A percentile compares a stretch with the other conserved stretches of the same genome.
phyloP scores from a whole-genome alignment of 495 filamentous ascomycete species.

The Talaromyces stipitatus region DNA sequence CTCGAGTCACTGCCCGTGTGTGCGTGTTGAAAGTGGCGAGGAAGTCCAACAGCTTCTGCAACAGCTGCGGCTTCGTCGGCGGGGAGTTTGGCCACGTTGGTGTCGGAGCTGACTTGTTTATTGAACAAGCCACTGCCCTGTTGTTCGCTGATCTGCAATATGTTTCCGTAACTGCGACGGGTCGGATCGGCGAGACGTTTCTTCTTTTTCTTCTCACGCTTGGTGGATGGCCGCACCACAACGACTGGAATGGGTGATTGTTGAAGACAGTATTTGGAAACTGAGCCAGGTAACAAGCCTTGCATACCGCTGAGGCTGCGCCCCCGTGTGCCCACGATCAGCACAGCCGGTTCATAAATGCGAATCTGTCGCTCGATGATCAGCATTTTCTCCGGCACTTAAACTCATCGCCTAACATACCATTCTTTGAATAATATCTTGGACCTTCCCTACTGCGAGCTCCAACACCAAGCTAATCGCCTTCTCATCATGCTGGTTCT shows the following conservation, averaged over 20 bases:
- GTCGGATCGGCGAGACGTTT: slow-evolving; percentile 76
- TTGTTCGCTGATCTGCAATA: slow-evolving; percentile 55
- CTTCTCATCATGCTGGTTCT: slow-evolving; percentile 69
- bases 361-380: too few species aligned
- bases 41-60: slow-evolving; percentile 61
- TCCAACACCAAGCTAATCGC: slow-evolving; percentile 85
- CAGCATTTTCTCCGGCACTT: too few species aligned
- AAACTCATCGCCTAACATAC: too few species aligned
- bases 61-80: slow-evolving; percentile 66
- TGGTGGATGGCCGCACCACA: slow-evolving; percentile 83
- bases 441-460: slow-evolving; percentile 84
- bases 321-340: slow-evolving; percentile 91
- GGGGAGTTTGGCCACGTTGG: slow-evolving; percentile 28
- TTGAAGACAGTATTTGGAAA: slow-evolving; percentile 95
- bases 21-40: slow-evolving; percentile 30
- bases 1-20: slow-evolving; percentile 24
- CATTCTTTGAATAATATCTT: slow-evolving; percentile 88
- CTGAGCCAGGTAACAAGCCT: slow-evolving; percentile 82
- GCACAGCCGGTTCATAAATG: slow-evolving; percentile 87
- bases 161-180: slow-evolving; percentile 71
- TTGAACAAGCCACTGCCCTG: slow-evolving; percentile 50
- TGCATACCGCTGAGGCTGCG: slow-evolving; percentile 82
- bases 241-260: slow-evolving; percentile 96
- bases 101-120: slow-evolving; percentile 37
- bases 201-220: slow-evolving; percentile 84